Evolutionary conservation across 176 grass and related monocot species (phyloP).

Genomic region (Oryza meridionalis): DNA sequence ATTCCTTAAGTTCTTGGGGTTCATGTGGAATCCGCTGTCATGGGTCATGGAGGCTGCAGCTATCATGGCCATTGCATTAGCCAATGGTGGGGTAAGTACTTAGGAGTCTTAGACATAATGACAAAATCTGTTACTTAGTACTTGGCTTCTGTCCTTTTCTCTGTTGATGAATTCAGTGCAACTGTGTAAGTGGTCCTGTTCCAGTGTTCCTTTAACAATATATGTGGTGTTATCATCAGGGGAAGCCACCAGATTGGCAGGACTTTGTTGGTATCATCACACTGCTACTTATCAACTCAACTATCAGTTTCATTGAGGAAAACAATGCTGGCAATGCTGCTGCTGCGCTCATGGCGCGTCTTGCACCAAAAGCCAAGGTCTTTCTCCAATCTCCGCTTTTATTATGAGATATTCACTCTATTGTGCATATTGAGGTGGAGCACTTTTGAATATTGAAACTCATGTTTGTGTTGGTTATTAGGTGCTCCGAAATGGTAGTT

Average conservation of each 20-base stretch:
- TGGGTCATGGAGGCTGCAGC: slow-evolving; percentile 68
- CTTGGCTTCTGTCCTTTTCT: neutral
- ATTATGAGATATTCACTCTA: neutral
- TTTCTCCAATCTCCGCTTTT: slow-evolving; percentile 26
- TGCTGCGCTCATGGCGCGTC: slow-evolving; percentile 58
- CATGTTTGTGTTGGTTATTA: slow-evolving; percentile 9
- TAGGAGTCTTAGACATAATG: neutral
- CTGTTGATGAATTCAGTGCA: slow-evolving; percentile 9
- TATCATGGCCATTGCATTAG: slow-evolving; percentile 60
- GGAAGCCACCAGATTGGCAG: slow-evolving; percentile 63
- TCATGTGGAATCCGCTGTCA: slow-evolving; percentile 69
- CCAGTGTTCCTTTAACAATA: neutral
- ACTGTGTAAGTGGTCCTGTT: neutral
- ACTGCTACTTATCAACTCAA: slow-evolving; percentile 54
- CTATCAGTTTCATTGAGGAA: slow-evolving; percentile 62
- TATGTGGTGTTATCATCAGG: slow-evolving; percentile 32
- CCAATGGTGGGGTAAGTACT: slow-evolving; percentile 55
- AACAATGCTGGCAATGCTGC: slow-evolving; percentile 60
- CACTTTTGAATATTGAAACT: neutral
- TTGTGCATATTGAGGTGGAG: neutral
- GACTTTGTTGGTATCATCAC: slow-evolving; percentile 65
- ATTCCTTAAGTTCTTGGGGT: slow-evolving; percentile 55
- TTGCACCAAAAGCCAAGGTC: slow-evolving; percentile 65
- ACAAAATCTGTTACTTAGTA: neutral
- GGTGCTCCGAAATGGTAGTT: slow-evolving; percentile 44